Percentiles rank a stretch among this genome's conserved stretches.
phyloP scores from a whole-genome alignment of 148 eudicot species.

The Talinum fruticosum region DNA sequence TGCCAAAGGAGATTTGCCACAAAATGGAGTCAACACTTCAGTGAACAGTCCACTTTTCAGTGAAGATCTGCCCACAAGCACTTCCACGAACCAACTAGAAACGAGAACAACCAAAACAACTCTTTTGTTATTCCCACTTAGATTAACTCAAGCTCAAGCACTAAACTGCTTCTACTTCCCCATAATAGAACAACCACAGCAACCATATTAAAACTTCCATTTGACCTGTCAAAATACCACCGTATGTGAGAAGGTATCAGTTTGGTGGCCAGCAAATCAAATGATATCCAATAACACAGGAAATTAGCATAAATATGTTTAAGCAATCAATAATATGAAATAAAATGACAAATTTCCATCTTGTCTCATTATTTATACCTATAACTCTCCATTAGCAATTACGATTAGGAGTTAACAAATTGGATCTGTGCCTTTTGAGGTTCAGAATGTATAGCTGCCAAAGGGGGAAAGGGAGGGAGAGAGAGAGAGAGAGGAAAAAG shows the following conservation, averaged over 20 bases:
- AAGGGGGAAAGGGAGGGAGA: not conserved
- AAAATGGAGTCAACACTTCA: slow-evolving; percentile 22
- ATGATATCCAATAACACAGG: not conserved
- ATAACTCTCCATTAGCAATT: not conserved
- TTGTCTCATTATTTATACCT: not conserved
- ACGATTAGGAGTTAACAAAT: not conserved
- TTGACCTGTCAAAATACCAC: slow-evolving; percentile 38
- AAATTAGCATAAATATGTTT: not conserved
- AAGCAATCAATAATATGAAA: not conserved
- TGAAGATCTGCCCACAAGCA: slow-evolving; percentile 13
- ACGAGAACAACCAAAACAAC: not conserved
- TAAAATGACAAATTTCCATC: not conserved
- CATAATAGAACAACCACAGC: slow-evolving; percentile 31
- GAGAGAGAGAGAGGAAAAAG: not conserved
- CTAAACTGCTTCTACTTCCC: slow-evolving; percentile 21
- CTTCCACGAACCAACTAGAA: slow-evolving; percentile 17
- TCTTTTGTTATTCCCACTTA: not conserved
- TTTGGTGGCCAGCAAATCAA: slow-evolving; percentile 4
- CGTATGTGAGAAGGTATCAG: not conserved
- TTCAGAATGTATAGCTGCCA: not conserved
- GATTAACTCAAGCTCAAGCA: slow-evolving; percentile 17
- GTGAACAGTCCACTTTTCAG: slow-evolving; percentile 17
- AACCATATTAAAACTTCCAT: slow-evolving; percentile 35
- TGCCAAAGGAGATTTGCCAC: slow-evolving; percentile 69
- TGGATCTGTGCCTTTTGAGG: not conserved